Evolutionary conservation across 331 rosid genomes (phyloP).

Genomic region (Stylosanthes scabra): DNA sequence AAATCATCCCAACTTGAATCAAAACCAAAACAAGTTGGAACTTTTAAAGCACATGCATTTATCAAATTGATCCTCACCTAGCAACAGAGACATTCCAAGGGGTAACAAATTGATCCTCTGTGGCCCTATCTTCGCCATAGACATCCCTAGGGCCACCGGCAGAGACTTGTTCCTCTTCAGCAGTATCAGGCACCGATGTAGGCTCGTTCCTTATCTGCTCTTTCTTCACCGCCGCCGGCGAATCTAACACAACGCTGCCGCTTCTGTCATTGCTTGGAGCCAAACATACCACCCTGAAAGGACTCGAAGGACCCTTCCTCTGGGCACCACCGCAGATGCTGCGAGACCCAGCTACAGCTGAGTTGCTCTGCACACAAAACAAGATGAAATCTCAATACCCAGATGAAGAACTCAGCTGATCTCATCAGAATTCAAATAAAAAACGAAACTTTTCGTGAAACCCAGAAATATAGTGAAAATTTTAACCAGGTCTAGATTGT

Average conservation of each 20-base stretch:
- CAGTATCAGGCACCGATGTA: slow-evolving; percentile 48
- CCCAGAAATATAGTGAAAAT: slow-evolving; percentile 32
- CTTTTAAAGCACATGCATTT: background rate
- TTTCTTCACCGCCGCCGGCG: slow-evolving; percentile 49
- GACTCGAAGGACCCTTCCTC: slow-evolving; percentile 43
- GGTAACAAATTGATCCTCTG: slow-evolving; percentile 86
- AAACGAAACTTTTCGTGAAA: background rate
- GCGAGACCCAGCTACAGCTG: slow-evolving; percentile 56
- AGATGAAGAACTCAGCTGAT: slow-evolving; percentile 36
- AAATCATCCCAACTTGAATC: slow-evolving; percentile 13
- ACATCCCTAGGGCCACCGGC: slow-evolving; percentile 76
- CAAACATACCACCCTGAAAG: slow-evolving; percentile 68
- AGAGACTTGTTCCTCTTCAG: slow-evolving; percentile 54
- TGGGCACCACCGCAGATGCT: slow-evolving; percentile 47
- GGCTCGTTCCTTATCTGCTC: slow-evolving; percentile 50
- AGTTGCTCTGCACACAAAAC: slow-evolving; percentile 55
- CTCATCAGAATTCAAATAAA: slow-evolving; percentile 8
- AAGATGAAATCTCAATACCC: slow-evolving; percentile 22
- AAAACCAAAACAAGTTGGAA: background rate
- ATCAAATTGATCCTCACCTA: slow-evolving; percentile 54
- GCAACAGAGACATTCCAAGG: slow-evolving; percentile 95
- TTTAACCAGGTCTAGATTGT: slow-evolving; percentile 11
- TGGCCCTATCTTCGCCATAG: slow-evolving; percentile 82
- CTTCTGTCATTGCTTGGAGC: slow-evolving; percentile 64
- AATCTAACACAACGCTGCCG: slow-evolving; percentile 68